Percentiles rank a stretch among this genome's conserved stretches.
phyloP scores from a whole-genome alignment of 2,329 filamentous ascomycete species.

The Rutstroemia sydowiana region DNA sequence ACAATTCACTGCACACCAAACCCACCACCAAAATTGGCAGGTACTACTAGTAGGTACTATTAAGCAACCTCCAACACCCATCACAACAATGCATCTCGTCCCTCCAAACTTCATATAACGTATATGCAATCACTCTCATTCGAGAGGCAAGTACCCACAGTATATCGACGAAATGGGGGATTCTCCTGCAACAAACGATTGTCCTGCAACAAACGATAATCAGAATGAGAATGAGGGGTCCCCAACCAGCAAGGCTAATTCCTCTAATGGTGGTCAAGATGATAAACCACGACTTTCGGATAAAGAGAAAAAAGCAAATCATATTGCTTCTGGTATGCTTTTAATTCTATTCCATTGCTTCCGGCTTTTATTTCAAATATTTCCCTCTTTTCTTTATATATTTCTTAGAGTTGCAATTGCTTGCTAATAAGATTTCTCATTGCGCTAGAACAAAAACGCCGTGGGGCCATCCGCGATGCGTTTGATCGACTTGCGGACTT shows the following conservation, averaged over 20 bases:
- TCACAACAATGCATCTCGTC: background rate
- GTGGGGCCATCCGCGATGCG: conserved; percentile 52
- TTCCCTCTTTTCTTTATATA: background rate
- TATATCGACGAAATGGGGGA: background rate
- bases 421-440: background rate
- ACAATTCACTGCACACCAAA: background rate
- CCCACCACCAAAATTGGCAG: background rate
- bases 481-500: conserved; percentile 62
- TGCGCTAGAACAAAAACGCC: conserved; percentile 42
- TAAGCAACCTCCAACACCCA: background rate
- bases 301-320: conserved; percentile 66
- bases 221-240: conserved; percentile 22
- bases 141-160: background rate
- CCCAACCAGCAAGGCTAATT: conserved; percentile 21
- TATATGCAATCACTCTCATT: background rate
- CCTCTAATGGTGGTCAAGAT: conserved; percentile 22
- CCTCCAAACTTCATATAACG: background rate
- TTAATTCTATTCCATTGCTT: background rate
- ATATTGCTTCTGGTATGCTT: conserved; percentile 51
- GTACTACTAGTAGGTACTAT: background rate
- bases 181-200: background rate
- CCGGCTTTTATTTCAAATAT: background rate
- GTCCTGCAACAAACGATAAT: background rate
- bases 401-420: no score
- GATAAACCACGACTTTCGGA: conserved; percentile 61